These are phyloP conservation scores for Camelina laxa DNA, from an alignment of 345 rosid genomes.

Conservation along the genomic window DNA sequence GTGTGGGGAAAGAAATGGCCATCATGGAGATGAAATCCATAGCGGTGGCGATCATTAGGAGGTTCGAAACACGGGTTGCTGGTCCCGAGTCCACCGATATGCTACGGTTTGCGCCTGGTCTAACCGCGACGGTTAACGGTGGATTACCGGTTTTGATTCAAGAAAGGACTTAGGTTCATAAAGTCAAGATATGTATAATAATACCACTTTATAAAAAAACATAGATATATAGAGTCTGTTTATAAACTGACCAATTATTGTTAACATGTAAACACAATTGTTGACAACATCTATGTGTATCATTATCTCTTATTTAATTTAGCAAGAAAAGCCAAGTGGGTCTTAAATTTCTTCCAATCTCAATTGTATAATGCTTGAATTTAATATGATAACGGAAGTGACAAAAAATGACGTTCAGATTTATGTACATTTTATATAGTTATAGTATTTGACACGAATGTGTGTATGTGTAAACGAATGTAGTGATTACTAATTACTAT, in stretches of 20 bases:
- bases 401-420: not conserved
- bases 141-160: slow-evolving; percentile 66
- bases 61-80: slow-evolving; percentile 45
- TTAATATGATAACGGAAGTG: slow-evolving; percentile 19
- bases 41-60: slow-evolving; percentile 53
- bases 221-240: slow-evolving; percentile 29
- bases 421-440: not conserved
- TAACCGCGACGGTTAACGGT: slow-evolving; percentile 76
- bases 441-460: not conserved
- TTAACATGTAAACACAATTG: slow-evolving; percentile 39
- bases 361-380: slow-evolving; percentile 1
- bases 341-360: slow-evolving; percentile 10
- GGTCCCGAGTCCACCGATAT: slow-evolving; percentile 8
- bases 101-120: slow-evolving; percentile 67
- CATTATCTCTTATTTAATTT: slow-evolving; percentile 6
- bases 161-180: slow-evolving; percentile 41
- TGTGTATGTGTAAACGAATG: not conserved
- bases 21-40: slow-evolving; percentile 66
- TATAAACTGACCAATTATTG: slow-evolving; percentile 33
- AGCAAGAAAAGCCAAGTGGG: slow-evolving; percentile 23
- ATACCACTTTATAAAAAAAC: not conserved
- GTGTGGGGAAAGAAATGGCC: slow-evolving; percentile 86
- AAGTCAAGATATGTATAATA: slow-evolving; percentile 13
- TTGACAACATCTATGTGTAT: slow-evolving; percentile 35
- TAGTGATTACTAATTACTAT: not conserved